Evolutionary conservation across 371 early-diverging fungal species (phyloP), one percentile per base, ranked within the genome.

Genomic region (Mortierella sp.): DNA sequence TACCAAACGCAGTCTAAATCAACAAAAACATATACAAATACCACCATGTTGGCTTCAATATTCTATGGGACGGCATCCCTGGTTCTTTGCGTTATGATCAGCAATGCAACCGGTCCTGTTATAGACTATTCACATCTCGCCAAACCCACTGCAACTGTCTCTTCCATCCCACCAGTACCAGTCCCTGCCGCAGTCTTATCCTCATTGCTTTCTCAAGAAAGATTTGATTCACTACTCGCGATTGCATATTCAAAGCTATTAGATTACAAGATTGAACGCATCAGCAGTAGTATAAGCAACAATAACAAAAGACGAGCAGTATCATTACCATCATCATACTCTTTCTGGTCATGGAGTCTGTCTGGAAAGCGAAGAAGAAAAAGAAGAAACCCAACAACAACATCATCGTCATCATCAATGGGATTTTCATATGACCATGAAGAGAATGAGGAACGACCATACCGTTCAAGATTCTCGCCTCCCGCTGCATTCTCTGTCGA

Each of bases 21-120:
- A 28, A 51, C 26, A 5, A 51, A 5, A 51, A 12, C 51, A 2
- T 26, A 40, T 9, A 1, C n/a, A 47, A 13, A 51, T 51, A 22
- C 23, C 51, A 51, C 23, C 32, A 76, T 76, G 72, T 32, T 70
- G 68, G 64, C 72, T 0, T 49, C 67, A 35, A 28, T 67, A 17
- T 56, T 71, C 22, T 76, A 66, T 26, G 54, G 62, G 29, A 31
- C 64, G 31, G 62, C 77, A 17, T 67, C 72, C 3, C 13, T 71
- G 29, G 42, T 66, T 10, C 64, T 76, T 19, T 63, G 68, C 13
- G 53, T 71, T 29, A 66, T 76, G 65, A 76, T 76, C 31, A 66
- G 62, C 61, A 76, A 76, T 55, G 78, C 78, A 19, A 68, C 54
- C 8, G 72, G 61, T 13, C 78, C 78, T 15, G 72, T 53, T 45